phyloP scores from a whole-genome alignment of 495 filamentous ascomycete species.

The Glonium stellatum region DNA sequence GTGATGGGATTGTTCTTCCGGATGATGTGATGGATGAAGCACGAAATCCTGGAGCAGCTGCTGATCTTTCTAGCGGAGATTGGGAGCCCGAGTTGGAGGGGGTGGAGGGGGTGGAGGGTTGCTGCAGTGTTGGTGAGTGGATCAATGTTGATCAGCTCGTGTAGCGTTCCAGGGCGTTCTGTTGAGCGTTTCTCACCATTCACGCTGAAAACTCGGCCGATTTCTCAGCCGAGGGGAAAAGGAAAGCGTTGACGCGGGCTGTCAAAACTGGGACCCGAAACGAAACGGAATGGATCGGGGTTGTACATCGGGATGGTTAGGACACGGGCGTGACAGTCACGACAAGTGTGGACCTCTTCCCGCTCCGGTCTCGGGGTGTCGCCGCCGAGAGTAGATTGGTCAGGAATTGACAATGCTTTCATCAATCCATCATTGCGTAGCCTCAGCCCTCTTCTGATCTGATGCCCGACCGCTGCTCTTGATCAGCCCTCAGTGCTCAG shows the following conservation, averaged over 20 bases:
- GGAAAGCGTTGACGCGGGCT: too few species aligned
- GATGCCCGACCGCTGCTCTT: too few species aligned
- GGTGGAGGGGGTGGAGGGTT: neutral
- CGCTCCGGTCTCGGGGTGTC: neutral
- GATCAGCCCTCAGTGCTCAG: too few species aligned
- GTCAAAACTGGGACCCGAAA: too few species aligned
- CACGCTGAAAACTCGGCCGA: too few species aligned
- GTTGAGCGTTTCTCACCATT: too few species aligned
- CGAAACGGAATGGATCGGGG: neutral
- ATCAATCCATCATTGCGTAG: neutral
- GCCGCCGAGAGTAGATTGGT: neutral
- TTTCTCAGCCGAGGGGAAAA: too few species aligned
- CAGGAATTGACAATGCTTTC: neutral
- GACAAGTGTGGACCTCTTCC: neutral
- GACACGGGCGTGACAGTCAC: neutral
- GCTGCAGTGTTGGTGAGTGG: neutral
- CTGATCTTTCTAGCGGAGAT: neutral
- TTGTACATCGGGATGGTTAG: neutral
- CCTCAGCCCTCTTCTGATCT: conserved; percentile 4
- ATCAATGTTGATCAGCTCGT: too few species aligned
- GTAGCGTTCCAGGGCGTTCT: too few species aligned
- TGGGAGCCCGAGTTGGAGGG: too few species aligned
- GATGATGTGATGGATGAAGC: neutral
- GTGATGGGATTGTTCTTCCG: conserved; percentile 5
- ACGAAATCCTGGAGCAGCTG: neutral